These are phyloP conservation scores for Nadsonia starkeyi-henricii DNA, from an alignment of 1,139 yeast genomes.

Conservation along the genomic window DNA sequence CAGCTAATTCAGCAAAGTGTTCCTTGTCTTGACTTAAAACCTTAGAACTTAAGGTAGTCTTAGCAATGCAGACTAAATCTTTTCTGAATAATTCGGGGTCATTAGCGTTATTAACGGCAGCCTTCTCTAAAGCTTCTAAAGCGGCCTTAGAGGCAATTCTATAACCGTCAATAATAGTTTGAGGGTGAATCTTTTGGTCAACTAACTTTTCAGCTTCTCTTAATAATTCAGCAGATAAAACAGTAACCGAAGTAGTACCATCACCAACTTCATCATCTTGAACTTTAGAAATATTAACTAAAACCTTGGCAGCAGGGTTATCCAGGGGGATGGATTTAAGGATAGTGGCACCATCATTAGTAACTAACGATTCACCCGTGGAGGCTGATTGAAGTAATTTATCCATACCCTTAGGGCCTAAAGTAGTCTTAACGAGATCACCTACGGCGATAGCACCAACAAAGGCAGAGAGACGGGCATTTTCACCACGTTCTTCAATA, in stretches of 20 bases:
- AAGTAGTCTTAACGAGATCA: constrained; percentile 84
- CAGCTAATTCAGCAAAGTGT: constrained; percentile 78
- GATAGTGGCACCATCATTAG: constrained; percentile 98
- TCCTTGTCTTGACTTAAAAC: constrained; percentile 91
- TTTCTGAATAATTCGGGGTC: constrained; percentile 51
- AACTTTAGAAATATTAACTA: constrained; percentile 89
- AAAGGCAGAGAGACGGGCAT: constrained; percentile 92
- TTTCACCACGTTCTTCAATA: constrained; percentile 93
- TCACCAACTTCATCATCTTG: constrained; percentile 99
- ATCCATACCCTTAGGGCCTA: constrained; percentile 99
- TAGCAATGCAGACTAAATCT: constrained; percentile 78
- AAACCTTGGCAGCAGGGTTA: constrained; percentile 95
- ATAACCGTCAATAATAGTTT: constrained; percentile 91
- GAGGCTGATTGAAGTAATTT: constrained; percentile 81
- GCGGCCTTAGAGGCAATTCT: constrained; percentile 82
- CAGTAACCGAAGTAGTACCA: constrained; percentile 98
- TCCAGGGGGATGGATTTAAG: constrained; percentile 88
- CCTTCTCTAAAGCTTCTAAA: constrained; percentile 57
- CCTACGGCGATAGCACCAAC: constrained; percentile 99
- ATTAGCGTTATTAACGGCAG: constrained; percentile 62
- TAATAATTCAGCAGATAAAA: constrained; percentile 76
- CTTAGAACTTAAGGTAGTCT: constrained; percentile 86
- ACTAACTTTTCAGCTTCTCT: constrained; percentile 92
- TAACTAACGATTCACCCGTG: constrained; percentile 62
- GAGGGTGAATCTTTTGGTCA: constrained; percentile 92